Base-by-base conservation (phyloP, 2,329 filamentous ascomycete species). In the Calonectria pseudoreteaudii region DNA sequence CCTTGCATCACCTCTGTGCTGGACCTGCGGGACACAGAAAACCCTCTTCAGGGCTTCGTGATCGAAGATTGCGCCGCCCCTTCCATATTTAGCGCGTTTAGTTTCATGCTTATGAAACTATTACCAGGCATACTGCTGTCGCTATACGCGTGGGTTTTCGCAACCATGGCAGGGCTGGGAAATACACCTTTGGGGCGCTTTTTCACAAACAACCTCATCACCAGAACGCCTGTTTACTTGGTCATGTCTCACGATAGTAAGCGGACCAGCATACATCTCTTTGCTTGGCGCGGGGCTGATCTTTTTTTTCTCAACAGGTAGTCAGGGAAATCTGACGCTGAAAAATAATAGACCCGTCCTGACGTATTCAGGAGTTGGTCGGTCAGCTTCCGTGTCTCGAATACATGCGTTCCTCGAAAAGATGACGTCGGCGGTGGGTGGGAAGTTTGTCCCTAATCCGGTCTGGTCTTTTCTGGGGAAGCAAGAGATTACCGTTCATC, bases 221-320 rank as follows among this genome's bases (percentile, higher is more conserved):
- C 90, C 80, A 88, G 85, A 72, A 94, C 91, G 0, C 90, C 92
- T 72, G 87, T 91, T 0, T 94, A 93, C 80, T 86, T 94, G 4
- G 87, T 93, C 79, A 93, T 93, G 91, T 91, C 89, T 1, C 91
- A 93, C 77, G 92, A 93, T 76, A 91, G 88, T 86, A 84, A 80
- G 85, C 80, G 10, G 9, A 23, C 1, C 23, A 13, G 1, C 4
- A 28, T n/a, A 23, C 6, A 5, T 31, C 1, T 23, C 14, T 18
- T 38, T 23, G 8, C 36, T 9, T 18, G 2, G n/a, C 18, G 18
- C 10, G 14, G 14, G 23, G 9, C 56, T 71, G 4, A 70, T 50
- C 41, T 23, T 1, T 53, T 10, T 18, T 23, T 1, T 53, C 8
- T 18, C 34, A 41, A 18, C 66, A 88, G 87, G 85, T 56, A 91